Conservation (phyloP, 2,329 filamentous ascomycete genomes). For the Exserohilum turcica region DNA sequence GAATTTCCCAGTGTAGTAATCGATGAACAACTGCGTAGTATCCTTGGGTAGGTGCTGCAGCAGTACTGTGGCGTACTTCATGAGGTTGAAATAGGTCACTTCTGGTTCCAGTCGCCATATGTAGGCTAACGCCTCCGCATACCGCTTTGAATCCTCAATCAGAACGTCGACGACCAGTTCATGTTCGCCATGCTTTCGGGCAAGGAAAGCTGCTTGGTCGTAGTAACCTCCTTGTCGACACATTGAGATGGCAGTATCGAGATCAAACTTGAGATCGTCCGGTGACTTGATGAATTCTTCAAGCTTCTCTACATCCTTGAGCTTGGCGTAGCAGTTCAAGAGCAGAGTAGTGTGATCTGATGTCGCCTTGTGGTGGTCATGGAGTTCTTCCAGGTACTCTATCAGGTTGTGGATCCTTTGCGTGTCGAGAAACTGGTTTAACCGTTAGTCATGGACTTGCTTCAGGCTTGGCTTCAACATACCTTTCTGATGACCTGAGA, state of each 20-base stretch:
- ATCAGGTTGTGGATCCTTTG: slow-evolving; percentile 98
- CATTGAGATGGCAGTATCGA: slow-evolving; percentile 97
- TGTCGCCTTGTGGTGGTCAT: slow-evolving; percentile 90
- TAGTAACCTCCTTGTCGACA: slow-evolving; percentile 96
- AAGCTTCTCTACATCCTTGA: slow-evolving; percentile 95
- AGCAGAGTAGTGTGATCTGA: slow-evolving; percentile 94
- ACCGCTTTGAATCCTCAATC: slow-evolving; percentile 92
- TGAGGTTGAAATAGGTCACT: slow-evolving; percentile 80
- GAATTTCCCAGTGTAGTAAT: slow-evolving; percentile 91
- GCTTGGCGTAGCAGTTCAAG: slow-evolving; percentile 95
- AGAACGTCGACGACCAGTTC: slow-evolving; percentile 94
- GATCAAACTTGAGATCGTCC: slow-evolving; percentile 91
- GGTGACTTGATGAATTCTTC: slow-evolving; percentile 97
- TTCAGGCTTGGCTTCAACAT: slow-evolving; percentile 1
- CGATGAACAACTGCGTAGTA: slow-evolving; percentile 86
- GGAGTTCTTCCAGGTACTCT: slow-evolving; percentile 93
- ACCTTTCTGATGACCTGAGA: slow-evolving; percentile 95
- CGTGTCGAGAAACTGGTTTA: slow-evolving; percentile 80
- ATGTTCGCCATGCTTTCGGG: slow-evolving; percentile 90
- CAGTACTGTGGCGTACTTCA: slow-evolving; percentile 93
- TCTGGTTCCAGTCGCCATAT: slow-evolving; percentile 86
- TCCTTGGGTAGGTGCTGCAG: slow-evolving; percentile 83
- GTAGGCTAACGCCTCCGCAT: slow-evolving; percentile 84
- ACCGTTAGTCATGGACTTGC: slow-evolving; percentile 12
- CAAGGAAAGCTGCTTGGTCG: slow-evolving; percentile 93